Percentiles rank a stretch among this genome's conserved stretches.
These are phyloP conservation scores for Agrostemma githago DNA, from an alignment of 148 eudicot genomes.

Conservation along the genomic window DNA sequence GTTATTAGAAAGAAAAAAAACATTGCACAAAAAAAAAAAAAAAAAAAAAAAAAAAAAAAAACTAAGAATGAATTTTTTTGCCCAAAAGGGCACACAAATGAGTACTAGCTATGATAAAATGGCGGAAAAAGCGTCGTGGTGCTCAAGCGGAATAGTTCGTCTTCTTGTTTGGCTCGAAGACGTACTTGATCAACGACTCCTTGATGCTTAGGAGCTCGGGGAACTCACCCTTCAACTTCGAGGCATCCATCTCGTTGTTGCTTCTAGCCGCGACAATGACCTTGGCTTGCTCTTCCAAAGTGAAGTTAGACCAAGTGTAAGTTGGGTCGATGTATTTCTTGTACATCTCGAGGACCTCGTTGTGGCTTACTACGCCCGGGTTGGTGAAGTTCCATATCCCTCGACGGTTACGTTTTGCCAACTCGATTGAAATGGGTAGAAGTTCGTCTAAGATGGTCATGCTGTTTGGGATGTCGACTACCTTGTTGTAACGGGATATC, in stretches of 20 bases:
- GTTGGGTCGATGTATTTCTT: conserved; percentile 51
- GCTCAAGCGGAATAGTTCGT: conserved; percentile 35
- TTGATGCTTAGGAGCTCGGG: conserved; percentile 65
- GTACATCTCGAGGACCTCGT: conserved; percentile 54
- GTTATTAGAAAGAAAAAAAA: conserved; percentile 3
- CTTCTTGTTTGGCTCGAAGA: conserved; percentile 77
- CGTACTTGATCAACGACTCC: conserved; percentile 69
- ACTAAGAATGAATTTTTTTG: conserved; percentile 20
- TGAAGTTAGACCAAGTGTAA: conserved; percentile 64
- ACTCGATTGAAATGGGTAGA: conserved; percentile 43
- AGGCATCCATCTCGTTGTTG: conserved; percentile 72
- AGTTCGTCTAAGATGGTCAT: conserved; percentile 45
- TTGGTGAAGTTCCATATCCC: conserved; percentile 50
- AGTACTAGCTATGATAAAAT: conserved; percentile 6
- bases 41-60: background rate
- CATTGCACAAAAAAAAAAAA: background rate
- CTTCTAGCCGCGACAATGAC: conserved; percentile 75
- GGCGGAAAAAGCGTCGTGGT: background rate
- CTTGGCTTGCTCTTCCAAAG: conserved; percentile 80
- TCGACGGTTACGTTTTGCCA: conserved; percentile 41
- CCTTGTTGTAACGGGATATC: conserved; percentile 37
- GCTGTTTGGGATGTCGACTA: conserved; percentile 43
- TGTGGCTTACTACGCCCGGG: conserved; percentile 43
- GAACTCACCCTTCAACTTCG: conserved; percentile 72
- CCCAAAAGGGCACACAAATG: background rate